Conservation (phyloP, 371 early-diverging fungal genomes). For the Syncephalastrum racemosum region DNA sequence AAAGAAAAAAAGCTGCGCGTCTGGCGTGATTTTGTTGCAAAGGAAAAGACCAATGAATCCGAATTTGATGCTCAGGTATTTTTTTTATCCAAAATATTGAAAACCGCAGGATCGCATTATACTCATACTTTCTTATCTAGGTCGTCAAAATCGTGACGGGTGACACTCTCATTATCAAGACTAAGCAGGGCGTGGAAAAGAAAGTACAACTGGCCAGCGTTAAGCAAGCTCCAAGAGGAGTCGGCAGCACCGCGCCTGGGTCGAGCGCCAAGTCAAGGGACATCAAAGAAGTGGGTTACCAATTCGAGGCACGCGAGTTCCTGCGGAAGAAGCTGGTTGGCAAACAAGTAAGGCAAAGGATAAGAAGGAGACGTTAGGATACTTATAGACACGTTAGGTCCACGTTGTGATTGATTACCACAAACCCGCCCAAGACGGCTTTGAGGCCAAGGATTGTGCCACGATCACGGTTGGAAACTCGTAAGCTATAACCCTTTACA, state of each 20-base stretch:
- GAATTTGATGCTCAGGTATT: conserved; percentile 61
- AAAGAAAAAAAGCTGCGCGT: conserved; percentile 76
- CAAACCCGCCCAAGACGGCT: conserved; percentile 86
- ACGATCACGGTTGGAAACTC: conserved; percentile 67
- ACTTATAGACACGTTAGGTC: conserved; percentile 32
- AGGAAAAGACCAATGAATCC: conserved; percentile 39
- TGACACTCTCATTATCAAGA: conserved; percentile 76
- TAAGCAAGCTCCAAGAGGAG: conserved; percentile 65
- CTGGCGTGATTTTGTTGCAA: conserved; percentile 70
- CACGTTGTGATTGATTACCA: conserved; percentile 84
- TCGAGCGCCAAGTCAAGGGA: conserved; percentile 66
- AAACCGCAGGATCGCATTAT: neutral
- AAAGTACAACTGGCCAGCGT: conserved; percentile 84
- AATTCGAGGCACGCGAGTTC: conserved; percentile 85
- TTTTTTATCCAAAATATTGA: too few species aligned
- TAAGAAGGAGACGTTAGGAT: neutral
- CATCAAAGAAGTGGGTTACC: conserved; percentile 79
- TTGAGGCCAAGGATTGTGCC: conserved; percentile 87
- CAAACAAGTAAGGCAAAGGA: conserved; percentile 49
- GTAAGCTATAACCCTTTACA: conserved; percentile 8
- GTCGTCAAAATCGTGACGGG: conserved; percentile 79
- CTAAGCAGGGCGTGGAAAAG: conserved; percentile 61
- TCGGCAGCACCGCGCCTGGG: conserved; percentile 38
- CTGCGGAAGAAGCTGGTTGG: conserved; percentile 88
- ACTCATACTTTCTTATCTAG: neutral